These are phyloP conservation scores for Neolentinus lepideus DNA, from an alignment of 1,284 basidiomycete genomes.

Conservation along the genomic window DNA sequence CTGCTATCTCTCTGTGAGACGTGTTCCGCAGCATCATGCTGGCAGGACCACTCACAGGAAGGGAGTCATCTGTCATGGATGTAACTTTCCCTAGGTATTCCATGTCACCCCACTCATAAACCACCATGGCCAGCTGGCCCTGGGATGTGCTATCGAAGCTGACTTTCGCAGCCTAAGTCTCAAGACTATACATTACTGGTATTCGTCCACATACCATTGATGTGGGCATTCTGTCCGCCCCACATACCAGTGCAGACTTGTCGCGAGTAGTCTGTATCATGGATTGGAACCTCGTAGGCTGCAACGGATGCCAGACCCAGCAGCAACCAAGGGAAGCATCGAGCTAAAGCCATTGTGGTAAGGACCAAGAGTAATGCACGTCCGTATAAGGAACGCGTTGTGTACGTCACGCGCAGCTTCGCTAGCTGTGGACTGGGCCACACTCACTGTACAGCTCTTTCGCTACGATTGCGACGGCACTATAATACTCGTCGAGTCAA, in stretches of 20 bases:
- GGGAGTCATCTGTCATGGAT: conserved; percentile 43
- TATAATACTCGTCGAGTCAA: not conserved
- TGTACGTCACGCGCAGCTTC: not conserved
- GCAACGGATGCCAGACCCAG: conserved; percentile 18
- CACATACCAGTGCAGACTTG: conserved; percentile 98
- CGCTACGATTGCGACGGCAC: too few relatives aligned
- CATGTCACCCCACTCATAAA: conserved; percentile 93
- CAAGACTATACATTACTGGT: conserved; percentile 2
- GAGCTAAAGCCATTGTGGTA: conserved; percentile 6
- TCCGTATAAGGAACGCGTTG: not conserved
- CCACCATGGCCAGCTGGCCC: conserved; percentile 90
- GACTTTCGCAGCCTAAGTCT: conserved; percentile 39
- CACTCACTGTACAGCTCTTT: not conserved
- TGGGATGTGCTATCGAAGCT: conserved; percentile 74
- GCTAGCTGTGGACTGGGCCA: not conserved
- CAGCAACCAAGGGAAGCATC: not conserved
- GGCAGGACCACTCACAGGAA: conserved; percentile 51
- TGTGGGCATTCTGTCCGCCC: conserved; percentile 71
- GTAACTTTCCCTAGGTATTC: conserved; percentile 75
- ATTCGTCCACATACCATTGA: conserved; percentile 60
- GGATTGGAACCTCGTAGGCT: conserved; percentile 60
- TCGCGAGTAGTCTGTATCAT: conserved; percentile 69
- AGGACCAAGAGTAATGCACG: conserved; percentile 1
- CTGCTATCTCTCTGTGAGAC: conserved; percentile 36
- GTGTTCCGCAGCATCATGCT: not conserved